phyloP scores from a whole-genome alignment of 768 basidiomycete species.

The Leccinum truebloodii region DNA sequence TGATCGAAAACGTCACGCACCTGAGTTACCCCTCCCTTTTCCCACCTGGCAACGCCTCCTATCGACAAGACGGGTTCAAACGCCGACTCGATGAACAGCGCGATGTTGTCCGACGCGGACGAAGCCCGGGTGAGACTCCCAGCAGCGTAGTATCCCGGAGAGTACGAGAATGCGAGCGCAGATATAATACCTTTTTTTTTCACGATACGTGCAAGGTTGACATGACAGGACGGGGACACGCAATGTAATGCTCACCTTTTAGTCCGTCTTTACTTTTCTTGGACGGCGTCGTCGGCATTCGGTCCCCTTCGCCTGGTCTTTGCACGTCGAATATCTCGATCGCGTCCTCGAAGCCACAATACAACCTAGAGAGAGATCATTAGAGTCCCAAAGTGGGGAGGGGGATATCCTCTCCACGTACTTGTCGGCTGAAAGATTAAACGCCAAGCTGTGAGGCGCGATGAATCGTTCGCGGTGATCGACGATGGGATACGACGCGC shows the following conservation, averaged over 20 bases:
- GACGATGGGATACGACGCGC: constrained; percentile 89
- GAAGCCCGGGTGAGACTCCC: constrained; percentile 64
- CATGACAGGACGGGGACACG: background rate
- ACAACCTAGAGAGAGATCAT: constrained; percentile 46
- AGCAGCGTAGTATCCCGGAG: constrained; percentile 73
- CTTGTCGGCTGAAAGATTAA: constrained; percentile 70
- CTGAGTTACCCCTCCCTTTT: constrained; percentile 47
- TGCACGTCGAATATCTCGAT: constrained; percentile 84
- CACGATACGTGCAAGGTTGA: background rate
- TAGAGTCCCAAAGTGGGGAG: background rate
- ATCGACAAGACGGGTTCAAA: constrained; percentile 61
- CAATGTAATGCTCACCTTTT: constrained; percentile 58
- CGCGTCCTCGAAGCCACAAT: constrained; percentile 84
- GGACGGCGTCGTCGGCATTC: constrained; percentile 68
- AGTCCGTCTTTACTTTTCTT: constrained; percentile 83
- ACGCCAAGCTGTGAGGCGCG: constrained; percentile 82
- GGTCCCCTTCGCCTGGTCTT: constrained; percentile 69
- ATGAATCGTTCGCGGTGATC: constrained; percentile 93
- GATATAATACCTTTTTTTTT: constrained; percentile 74
- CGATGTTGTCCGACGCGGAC: constrained; percentile 52
- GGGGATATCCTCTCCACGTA: constrained; percentile 29
- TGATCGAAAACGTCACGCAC: constrained; percentile 31
- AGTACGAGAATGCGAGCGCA: constrained; percentile 72
- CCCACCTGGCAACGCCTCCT: constrained; percentile 48
- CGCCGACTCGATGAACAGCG: constrained; percentile 63